Percentiles rank a stretch among this genome's conserved stretches.
phyloP scores from a whole-genome alignment of 2,329 filamentous ascomycete species.

The Lanzia echinophila region DNA sequence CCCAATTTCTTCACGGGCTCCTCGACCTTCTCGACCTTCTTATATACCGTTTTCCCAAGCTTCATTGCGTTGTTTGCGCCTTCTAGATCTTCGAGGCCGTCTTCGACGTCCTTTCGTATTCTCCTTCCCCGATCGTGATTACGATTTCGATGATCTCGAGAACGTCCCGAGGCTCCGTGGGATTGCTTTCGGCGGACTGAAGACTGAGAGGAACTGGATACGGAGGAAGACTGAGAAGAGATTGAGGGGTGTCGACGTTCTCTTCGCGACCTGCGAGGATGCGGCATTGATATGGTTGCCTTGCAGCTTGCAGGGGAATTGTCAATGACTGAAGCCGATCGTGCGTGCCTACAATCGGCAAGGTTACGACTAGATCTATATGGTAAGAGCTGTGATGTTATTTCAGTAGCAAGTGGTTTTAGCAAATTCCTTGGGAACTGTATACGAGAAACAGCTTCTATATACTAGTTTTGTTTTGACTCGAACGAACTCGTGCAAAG shows the following conservation, averaged over 20 bases:
- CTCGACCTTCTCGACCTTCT: slow-evolving; percentile 3
- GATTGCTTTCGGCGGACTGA: neutral
- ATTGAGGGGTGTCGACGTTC: neutral
- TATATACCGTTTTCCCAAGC: neutral
- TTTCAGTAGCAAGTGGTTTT: neutral
- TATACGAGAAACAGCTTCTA: neutral
- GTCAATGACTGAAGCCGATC: neutral
- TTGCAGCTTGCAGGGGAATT: neutral
- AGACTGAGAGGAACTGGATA: slow-evolving; percentile 2
- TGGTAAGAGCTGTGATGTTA: neutral
- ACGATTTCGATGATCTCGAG: neutral
- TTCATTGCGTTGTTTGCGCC: neutral
- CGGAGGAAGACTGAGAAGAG: neutral
- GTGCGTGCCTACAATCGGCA: neutral
- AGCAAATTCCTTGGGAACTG: neutral
- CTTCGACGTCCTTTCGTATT: neutral
- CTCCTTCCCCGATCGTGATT: neutral
- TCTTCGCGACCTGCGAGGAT: neutral
- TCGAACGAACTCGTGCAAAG: neutral
- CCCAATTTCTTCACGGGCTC: slow-evolving; percentile 8
- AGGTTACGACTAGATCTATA: neutral
- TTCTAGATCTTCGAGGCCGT: neutral
- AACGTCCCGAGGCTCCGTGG: neutral
- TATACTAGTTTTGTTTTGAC: neutral
- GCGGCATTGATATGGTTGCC: neutral